Percentiles rank a stretch among this genome's conserved stretches.
phyloP scores from a whole-genome alignment of 192 early-diverging fungal species.

The Paraglomus brasilianum region DNA sequence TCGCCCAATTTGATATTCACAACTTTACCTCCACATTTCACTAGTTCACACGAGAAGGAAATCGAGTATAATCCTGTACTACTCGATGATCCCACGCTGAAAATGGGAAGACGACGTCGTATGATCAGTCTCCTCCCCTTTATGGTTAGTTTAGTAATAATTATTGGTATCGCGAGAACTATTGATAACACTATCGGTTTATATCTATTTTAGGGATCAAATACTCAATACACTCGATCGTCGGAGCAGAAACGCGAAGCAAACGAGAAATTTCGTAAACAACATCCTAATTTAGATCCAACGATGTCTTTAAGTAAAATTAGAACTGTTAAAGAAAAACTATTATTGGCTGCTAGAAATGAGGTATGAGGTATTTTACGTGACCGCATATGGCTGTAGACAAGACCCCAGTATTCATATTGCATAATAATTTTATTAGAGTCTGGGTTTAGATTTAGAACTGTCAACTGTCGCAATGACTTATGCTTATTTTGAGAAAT shows the following conservation, averaged over 20 bases:
- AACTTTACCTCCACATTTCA: not conserved
- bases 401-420: not conserved
- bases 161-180: no score
- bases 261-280: slow-evolving; percentile 79
- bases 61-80: slow-evolving; percentile 73
- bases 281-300: slow-evolving; percentile 80
- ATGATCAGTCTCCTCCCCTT: no score
- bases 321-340: slow-evolving; percentile 69
- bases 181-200: no score
- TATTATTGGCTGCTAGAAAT: slow-evolving; percentile 55
- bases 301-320: slow-evolving; percentile 88
- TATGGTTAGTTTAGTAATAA: no score
- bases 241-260: slow-evolving; percentile 86
- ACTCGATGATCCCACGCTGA: slow-evolving; percentile 88
- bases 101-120: no score
- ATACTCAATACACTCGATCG: no score
- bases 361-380: slow-evolving; percentile 30
- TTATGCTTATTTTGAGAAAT: slow-evolving; percentile 96
- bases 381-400: not conserved
- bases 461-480: slow-evolving; percentile 84
- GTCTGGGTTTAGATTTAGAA: slow-evolving; percentile 73
- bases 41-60: slow-evolving; percentile 32
- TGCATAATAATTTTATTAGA: slow-evolving; percentile 35
- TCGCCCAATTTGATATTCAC: no score
- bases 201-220: slow-evolving; percentile 83